A percentile compares a stretch with the other conserved stretches of the same genome.
Conservation (phyloP, 345 rosid species). For the Bretschneidera sinensis region DNA sequence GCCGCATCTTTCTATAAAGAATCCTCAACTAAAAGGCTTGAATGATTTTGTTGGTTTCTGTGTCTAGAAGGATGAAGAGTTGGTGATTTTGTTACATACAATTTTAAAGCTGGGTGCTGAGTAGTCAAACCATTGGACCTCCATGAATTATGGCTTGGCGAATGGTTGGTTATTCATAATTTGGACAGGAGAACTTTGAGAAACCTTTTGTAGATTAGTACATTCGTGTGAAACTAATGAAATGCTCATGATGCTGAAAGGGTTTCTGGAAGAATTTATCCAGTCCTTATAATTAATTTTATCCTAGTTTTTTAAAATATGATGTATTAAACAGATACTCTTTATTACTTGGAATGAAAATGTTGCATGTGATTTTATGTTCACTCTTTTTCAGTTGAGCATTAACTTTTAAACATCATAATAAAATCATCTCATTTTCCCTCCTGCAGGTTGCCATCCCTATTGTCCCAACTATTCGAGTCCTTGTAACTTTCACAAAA, state of each 20-base stretch:
- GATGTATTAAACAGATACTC: not conserved
- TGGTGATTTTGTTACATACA: not conserved
- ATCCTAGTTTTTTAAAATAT: too few species aligned
- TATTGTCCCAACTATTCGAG: slow-evolving; percentile 86
- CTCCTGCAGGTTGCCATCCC: slow-evolving; percentile 89
- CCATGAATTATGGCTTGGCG: too few species aligned
- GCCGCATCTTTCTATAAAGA: not conserved
- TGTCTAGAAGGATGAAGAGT: not conserved
- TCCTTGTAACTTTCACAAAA: slow-evolving; percentile 89
- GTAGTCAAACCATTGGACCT: too few species aligned
- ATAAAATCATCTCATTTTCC: not conserved
- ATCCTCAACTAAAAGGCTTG: not conserved
- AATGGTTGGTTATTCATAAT: too few species aligned
- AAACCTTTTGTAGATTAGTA: too few species aligned
- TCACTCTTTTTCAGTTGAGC: not conserved
- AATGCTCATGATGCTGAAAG: too few species aligned
- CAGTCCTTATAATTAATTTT: too few species aligned
- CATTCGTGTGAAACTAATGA: too few species aligned
- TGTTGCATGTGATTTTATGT: not conserved
- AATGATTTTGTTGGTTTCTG: not conserved
- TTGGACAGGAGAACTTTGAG: too few species aligned
- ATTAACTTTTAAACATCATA: not conserved
- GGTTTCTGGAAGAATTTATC: too few species aligned
- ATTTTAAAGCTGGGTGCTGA: too few species aligned
- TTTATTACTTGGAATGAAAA: not conserved